Evolutionary conservation across 78 protist species (phyloP), one percentile per base, ranked within the genome.

Genomic region (Cavenderia fasciculata): DNA sequence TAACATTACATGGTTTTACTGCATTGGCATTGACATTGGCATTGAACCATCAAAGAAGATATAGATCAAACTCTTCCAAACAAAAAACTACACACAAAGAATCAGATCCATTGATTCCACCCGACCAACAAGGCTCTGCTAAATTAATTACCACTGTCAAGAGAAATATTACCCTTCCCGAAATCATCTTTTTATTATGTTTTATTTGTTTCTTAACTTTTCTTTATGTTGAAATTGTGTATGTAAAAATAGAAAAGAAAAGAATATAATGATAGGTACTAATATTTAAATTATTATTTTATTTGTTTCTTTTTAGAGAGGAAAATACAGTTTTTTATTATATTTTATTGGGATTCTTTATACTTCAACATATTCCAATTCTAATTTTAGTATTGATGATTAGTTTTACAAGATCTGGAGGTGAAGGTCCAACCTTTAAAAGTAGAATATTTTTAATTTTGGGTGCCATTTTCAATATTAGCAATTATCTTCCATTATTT

Each of bases 21-120:
- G 90, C 90, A 18, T 36, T 82, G 0, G 52, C 90, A 54, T 43
- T 82, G 5, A 57, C 63, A 33, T 36, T 82, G 33, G 73, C 90
- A 51, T 68, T 82, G 69, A 82, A 82, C n/a, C 90, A 82, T 68
- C 90, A 82, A 57, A 54, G 90, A 29, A 65, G 73, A 68, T 82
- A 82, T 23, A 65, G 90, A 68, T 82, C 90, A 25, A 46, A 76
- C 14, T 65, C 88, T 52, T 59, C 56, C 33, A 71, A 78, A 65
- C 36, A 36, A 31, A 52, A 69, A 31, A 4, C 6, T 5, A 68
- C 69, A 16, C 34, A 69, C 59, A 65, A 63, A 56, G 90, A 82
- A 36, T 14, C 62, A 33, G 90, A 82, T 40, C 90, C 90, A 2
- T 44, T 82, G 8, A 82, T 82, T 44, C 90, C 72, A 68, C 56